Conservation (phyloP, 768 basidiomycete genomes). For the Amanita jacksonii region DNA sequence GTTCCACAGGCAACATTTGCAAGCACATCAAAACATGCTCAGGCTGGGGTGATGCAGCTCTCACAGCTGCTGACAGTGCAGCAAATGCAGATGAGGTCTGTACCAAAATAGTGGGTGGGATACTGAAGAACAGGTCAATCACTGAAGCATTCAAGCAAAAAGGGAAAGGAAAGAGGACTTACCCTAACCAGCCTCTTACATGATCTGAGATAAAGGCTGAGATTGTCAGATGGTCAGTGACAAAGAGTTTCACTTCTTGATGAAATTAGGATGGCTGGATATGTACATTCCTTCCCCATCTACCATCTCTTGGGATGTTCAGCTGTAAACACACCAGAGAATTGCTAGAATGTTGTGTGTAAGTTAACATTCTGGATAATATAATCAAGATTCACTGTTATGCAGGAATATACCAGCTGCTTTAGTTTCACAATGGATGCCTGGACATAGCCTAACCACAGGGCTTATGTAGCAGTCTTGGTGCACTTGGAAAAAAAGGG, state of each 20-base stretch:
- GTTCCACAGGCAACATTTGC: conserved; percentile 17
- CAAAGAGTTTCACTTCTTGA: neutral
- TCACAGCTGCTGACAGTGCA: conserved; percentile 11
- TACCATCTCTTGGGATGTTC: conserved; percentile 6
- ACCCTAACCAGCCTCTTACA: conserved; percentile 7
- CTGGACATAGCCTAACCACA: conserved; percentile 22
- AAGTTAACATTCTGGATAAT: conserved; percentile 25
- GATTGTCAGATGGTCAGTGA: conserved; percentile 11
- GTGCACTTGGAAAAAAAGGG: conserved; percentile 26
- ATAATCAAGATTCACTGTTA: conserved; percentile 22
- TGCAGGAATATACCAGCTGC: conserved; percentile 9
- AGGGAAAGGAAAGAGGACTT: conserved; percentile 12
- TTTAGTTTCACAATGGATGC: conserved; percentile 19
- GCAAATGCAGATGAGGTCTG: conserved; percentile 8
- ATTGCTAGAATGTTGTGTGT: conserved; percentile 22
- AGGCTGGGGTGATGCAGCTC: conserved; percentile 18
- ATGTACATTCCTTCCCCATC: neutral
- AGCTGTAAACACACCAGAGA: conserved; percentile 12
- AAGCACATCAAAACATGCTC: conserved; percentile 19
- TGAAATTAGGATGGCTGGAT: neutral
- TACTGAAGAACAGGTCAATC: conserved; percentile 14
- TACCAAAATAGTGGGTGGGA: neutral
- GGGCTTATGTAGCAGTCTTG: conserved; percentile 18
- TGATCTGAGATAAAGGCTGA: conserved; percentile 8
- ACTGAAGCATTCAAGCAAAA: conserved; percentile 18